Base-by-base conservation (phyloP, 1,284 basidiomycete species). In the Ustilago tritici region DNA sequence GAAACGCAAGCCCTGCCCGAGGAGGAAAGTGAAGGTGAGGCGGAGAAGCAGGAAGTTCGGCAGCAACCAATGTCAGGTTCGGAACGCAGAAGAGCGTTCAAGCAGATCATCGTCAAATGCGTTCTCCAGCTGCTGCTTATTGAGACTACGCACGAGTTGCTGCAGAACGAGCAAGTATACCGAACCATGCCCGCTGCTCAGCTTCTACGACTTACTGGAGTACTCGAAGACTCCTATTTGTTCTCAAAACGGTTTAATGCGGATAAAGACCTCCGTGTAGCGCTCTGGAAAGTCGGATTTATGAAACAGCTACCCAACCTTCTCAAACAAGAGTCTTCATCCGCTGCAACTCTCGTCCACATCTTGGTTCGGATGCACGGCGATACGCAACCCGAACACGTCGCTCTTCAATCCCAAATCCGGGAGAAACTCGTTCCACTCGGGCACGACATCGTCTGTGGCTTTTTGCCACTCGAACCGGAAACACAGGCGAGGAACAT, bases 41-140 rank as follows among this genome's bases (percentile, higher is more conserved):
- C n/a, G 28, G 10, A 43, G 19, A 40, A 10, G 56, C 32, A 32
- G 19, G 5, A 12, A n/a, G 15, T 36, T 40, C n/a, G 36, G 35
- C 5, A 50, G 14, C 65, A 63, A n/a, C 28, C 64, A 12, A 82
- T 76, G 79, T 71, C 90, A 32, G 90, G 91, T 10, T 87, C 91
- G 40, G 93, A 94, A 80, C 91, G 97, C 65, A 92, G 95, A 28
- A 91, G 93, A 41, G 92, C 95, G 61, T 99, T 99, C 91, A 94
- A 95, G 86, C 96, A 99, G 87, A 98, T 99, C 87, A 99, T 99
- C 78, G 95, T 99, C 82, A 99, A 99, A 92, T 99, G 97, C 87
- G 97, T 99, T 34, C 90, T 99, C 38, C 97, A 99, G 85, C 88
- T 99, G 19, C 89, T 99, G 61, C 90, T 99, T 52, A 99, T 99